Percentiles rank a stretch among this genome's conserved stretches.
Conservation (phyloP, 1,284 basidiomycete genomes). For the Ustilago trichophora region DNA sequence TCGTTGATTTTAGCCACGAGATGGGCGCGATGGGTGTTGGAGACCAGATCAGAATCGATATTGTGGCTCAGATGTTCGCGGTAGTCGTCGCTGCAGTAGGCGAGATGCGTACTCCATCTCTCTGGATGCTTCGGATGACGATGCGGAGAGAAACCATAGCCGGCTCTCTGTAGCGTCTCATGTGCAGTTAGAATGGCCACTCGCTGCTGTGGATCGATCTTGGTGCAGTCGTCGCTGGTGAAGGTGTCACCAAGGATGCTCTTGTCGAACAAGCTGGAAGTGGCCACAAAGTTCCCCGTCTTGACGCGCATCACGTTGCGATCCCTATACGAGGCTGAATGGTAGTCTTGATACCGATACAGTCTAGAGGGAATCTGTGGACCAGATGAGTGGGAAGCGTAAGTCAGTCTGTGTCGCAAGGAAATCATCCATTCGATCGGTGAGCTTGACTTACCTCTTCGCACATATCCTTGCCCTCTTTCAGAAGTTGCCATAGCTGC, state of each 20-base stretch:
- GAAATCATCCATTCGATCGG: no score
- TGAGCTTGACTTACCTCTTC: slow-evolving; percentile 23
- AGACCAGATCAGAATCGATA: slow-evolving; percentile 29
- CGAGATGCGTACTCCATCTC: slow-evolving; percentile 44
- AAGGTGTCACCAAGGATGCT: slow-evolving; percentile 13
- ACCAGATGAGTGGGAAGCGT: background rate
- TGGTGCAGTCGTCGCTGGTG: slow-evolving; percentile 18
- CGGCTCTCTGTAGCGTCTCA: slow-evolving; percentile 36
- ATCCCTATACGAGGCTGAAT: slow-evolving; percentile 39
- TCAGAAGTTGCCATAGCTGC: slow-evolving; percentile 40
- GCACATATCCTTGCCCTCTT: slow-evolving; percentile 38
- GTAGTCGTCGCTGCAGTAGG: slow-evolving; percentile 49
- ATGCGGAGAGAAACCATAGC: slow-evolving; percentile 30
- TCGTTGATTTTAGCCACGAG: slow-evolving; percentile 33
- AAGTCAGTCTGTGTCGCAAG: slow-evolving; percentile 1
- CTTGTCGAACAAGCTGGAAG: slow-evolving; percentile 33
- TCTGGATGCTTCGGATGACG: slow-evolving; percentile 12
- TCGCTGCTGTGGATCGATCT: slow-evolving; percentile 50
- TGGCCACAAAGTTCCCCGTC: slow-evolving; percentile 33
- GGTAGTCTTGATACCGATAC: slow-evolving; percentile 47
- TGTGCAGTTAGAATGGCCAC: slow-evolving; percentile 30
- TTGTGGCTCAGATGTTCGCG: slow-evolving; percentile 44
- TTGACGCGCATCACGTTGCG: slow-evolving; percentile 51
- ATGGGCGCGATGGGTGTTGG: slow-evolving; percentile 40
- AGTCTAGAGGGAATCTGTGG: slow-evolving; percentile 32